A percentile compares a stretch with the other conserved stretches of the same genome.
Conservation (phyloP, 2,329 filamentous ascomycete species). For the Dryadomyces sulphureus region DNA sequence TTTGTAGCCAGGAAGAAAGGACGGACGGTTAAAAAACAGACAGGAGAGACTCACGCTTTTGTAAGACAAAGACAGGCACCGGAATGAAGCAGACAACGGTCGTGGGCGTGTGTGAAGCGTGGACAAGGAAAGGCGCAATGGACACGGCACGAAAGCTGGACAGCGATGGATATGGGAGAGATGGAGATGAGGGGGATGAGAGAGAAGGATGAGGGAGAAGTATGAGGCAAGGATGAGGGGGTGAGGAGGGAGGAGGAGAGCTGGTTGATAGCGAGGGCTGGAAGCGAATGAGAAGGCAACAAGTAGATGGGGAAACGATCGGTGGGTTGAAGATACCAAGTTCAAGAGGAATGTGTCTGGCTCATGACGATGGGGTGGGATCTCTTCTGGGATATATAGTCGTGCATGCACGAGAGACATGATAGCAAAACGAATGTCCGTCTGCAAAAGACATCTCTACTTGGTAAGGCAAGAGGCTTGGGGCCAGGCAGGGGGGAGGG, state of each 20-base stretch:
- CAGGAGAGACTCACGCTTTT: not conserved
- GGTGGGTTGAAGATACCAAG: not conserved
- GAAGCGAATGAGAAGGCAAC: not conserved
- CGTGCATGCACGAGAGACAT: not conserved
- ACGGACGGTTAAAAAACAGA: not conserved
- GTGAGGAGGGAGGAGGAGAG: too few relatives aligned
- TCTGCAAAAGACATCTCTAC: not conserved
- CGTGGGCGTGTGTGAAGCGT: not conserved
- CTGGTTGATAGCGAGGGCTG: too few relatives aligned
- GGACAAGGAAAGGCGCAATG: not conserved
- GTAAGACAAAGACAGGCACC: too few relatives aligned
- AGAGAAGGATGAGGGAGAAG: not conserved
- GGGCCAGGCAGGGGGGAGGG: not conserved
- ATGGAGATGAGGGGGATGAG: not conserved
- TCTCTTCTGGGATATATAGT: conserved; percentile 9
- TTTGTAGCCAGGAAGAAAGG: not conserved
- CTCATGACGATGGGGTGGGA: conserved; percentile 2
- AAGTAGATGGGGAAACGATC: not conserved
- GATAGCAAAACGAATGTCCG: not conserved
- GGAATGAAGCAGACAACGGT: not conserved
- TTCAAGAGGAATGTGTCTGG: not conserved
- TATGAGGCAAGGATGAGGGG: not conserved
- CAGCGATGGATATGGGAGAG: not conserved
- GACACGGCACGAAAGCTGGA: not conserved
- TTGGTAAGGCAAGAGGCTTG: conserved; percentile 10